phyloP scores from a whole-genome alignment of 345 rosid species.

The Citrus reticulata region DNA sequence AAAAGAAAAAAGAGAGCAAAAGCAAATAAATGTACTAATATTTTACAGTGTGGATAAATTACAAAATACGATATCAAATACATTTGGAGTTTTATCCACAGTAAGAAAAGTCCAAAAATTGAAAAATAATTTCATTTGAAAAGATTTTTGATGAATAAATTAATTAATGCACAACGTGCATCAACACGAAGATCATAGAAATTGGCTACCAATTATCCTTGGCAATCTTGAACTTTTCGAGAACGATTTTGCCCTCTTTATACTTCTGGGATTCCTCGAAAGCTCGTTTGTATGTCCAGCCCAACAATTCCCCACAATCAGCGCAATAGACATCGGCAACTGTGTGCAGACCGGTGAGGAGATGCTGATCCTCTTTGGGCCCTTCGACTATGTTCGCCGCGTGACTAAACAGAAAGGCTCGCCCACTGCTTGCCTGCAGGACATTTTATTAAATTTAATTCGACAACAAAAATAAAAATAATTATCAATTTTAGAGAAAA shows the following conservation, averaged over 20 bases:
- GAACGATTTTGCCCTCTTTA: constrained; percentile 32
- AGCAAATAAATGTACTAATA: too few species aligned
- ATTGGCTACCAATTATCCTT: constrained; percentile 21
- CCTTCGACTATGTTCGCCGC: constrained; percentile 24
- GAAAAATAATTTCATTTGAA: neutral
- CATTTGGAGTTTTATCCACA: too few species aligned
- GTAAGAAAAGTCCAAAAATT: too few species aligned
- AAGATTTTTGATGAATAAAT: neutral
- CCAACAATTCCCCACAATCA: constrained; percentile 30
- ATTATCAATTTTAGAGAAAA: neutral
- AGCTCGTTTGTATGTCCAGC: constrained; percentile 35
- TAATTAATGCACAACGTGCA: too few species aligned
- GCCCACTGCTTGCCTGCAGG: constrained; percentile 19
- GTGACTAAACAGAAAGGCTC: constrained; percentile 32
- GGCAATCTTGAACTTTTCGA: constrained; percentile 30
- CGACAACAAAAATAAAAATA: neutral
- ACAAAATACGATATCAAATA: too few species aligned
- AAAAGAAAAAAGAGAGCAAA: too few species aligned
- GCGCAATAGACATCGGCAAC: constrained; percentile 30
- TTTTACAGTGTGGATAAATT: too few species aligned
- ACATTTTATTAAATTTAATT: neutral
- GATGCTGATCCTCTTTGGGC: constrained; percentile 25
- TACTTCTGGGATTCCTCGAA: constrained; percentile 27
- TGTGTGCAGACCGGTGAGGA: constrained; percentile 29
- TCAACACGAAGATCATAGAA: too few species aligned